Evolutionary conservation across 352 stramenopile species (phyloP).

Genomic region (Paralagenidium karlingii): DNA sequence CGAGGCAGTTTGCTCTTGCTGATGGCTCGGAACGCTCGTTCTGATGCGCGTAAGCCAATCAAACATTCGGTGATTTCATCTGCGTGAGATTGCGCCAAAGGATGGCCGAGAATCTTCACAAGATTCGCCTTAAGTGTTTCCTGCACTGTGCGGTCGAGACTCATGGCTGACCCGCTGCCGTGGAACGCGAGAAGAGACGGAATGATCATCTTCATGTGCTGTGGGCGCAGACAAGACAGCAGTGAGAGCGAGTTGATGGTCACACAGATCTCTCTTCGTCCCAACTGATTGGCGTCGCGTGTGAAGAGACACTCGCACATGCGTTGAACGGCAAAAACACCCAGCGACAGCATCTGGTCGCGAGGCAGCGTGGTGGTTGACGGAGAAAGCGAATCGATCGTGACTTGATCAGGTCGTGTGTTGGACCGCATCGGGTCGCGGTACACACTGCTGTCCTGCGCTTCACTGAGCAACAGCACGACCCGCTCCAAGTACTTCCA

Average conservation of each 20-base stretch:
- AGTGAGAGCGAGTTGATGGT: constrained; percentile 58
- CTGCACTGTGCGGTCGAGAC: constrained; percentile 32
- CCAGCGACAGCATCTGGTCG: constrained; percentile 21
- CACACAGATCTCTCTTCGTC: constrained; percentile 39
- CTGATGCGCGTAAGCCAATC: constrained; percentile 50
- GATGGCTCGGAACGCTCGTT: constrained; percentile 63
- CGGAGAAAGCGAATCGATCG: constrained; percentile 25
- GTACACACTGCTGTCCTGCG: constrained; percentile 42
- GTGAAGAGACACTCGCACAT: constrained; percentile 19
- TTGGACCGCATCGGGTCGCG: constrained; percentile 65
- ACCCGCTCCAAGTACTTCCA: constrained; percentile 49
- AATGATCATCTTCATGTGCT: constrained; percentile 40
- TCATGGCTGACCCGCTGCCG: constrained; percentile 7
- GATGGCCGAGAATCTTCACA: constrained; percentile 54
- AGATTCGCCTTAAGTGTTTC: constrained; percentile 55
- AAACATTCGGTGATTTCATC: constrained; percentile 67
- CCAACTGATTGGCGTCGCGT: constrained; percentile 8
- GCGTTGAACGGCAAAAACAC: constrained; percentile 13
- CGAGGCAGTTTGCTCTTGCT: constrained; percentile 71
- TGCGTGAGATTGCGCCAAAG: constrained; percentile 31
- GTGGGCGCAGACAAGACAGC: constrained; percentile 38
- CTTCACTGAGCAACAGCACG: constrained; percentile 36
- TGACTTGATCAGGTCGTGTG: constrained; percentile 51
- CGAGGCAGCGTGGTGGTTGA: constrained; percentile 8
- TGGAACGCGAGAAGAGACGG: constrained; percentile 21